A percentile compares a stretch with the other conserved stretches of the same genome.
phyloP scores from a whole-genome alignment of 2,329 filamentous ascomycete species.

The Blastomyces parvus region DNA sequence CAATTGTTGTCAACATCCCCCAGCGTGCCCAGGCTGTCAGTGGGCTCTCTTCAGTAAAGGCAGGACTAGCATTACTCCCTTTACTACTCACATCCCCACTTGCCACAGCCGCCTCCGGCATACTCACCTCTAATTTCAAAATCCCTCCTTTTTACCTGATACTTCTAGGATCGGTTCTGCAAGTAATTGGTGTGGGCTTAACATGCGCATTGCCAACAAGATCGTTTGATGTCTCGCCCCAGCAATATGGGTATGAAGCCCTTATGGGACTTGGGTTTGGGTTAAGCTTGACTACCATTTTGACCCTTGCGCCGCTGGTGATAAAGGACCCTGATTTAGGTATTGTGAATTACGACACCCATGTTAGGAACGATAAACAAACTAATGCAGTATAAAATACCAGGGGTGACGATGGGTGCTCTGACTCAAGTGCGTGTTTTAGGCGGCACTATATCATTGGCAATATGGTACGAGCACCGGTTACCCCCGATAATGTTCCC shows the following conservation, averaged over 20 bases:
- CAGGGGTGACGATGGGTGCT: conserved; percentile 31
- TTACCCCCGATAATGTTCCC: not conserved
- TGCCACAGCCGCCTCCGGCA: conserved; percentile 22
- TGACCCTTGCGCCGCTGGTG: conserved; percentile 27
- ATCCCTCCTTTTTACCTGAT: conserved; percentile 27
- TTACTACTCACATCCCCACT: conserved; percentile 15
- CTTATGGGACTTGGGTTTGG: conserved; percentile 34
- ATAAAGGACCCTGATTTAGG: conserved; percentile 24
- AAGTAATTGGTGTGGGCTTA: conserved; percentile 29
- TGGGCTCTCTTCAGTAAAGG: conserved; percentile 14
- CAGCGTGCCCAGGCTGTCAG: conserved; percentile 19
- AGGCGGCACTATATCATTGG: conserved; percentile 30
- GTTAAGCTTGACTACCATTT: conserved; percentile 22
- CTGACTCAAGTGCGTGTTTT: conserved; percentile 32
- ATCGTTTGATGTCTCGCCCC: conserved; percentile 13
- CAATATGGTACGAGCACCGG: conserved; percentile 22
- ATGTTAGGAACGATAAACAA: not conserved
- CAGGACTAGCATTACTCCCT: conserved; percentile 18
- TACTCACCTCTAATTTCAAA: conserved; percentile 20
- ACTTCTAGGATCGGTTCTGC: conserved; percentile 22
- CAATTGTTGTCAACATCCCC: conserved; percentile 17
- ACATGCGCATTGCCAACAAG: conserved; percentile 18
- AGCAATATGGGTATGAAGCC: conserved; percentile 29
- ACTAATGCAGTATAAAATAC: conserved; percentile 7
- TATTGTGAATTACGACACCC: conserved; percentile 8